Evolutionary conservation across 2,329 filamentous ascomycete genomes (phyloP).

Genomic region (Chrysoporthe puriensis): DNA sequence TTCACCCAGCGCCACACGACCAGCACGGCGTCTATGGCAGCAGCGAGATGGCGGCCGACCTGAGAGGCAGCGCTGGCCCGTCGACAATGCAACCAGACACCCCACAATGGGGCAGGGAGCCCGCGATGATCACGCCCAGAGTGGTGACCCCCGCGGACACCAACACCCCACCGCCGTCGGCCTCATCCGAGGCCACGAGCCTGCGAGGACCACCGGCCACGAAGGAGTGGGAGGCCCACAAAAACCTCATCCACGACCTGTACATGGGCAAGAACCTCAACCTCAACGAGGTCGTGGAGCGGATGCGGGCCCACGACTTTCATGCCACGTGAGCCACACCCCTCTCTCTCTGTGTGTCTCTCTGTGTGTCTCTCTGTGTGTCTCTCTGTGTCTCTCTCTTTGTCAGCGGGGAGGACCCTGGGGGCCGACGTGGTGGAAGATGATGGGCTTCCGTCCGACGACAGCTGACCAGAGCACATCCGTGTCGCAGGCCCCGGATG

Average conservation of each 20-base stretch:
- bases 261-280: conserved; percentile 30
- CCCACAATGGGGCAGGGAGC: background rate
- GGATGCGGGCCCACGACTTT: conserved; percentile 27
- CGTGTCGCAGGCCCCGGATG: conserved; percentile 26
- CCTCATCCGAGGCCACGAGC: conserved; percentile 10
- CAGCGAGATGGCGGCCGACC: background rate
- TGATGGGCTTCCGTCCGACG: background rate
- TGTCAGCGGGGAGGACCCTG: background rate
- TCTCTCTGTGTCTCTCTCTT: too few species aligned
- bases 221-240: conserved; percentile 30
- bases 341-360: background rate
- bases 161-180: conserved; percentile 7
- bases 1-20: too few species aligned
- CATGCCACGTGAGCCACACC: conserved; percentile 27
- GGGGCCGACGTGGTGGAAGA: too few species aligned
- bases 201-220: conserved; percentile 13
- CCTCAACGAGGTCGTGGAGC: conserved; percentile 29
- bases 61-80: background rate
- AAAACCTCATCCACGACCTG: conserved; percentile 27
- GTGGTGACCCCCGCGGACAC: background rate
- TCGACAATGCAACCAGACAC: background rate
- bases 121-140: too few species aligned
- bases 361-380: too few species aligned
- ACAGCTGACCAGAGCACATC: background rate
- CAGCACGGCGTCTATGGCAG: background rate